Conservation (phyloP, 331 rosid species). For the Malus hybrid region DNA sequence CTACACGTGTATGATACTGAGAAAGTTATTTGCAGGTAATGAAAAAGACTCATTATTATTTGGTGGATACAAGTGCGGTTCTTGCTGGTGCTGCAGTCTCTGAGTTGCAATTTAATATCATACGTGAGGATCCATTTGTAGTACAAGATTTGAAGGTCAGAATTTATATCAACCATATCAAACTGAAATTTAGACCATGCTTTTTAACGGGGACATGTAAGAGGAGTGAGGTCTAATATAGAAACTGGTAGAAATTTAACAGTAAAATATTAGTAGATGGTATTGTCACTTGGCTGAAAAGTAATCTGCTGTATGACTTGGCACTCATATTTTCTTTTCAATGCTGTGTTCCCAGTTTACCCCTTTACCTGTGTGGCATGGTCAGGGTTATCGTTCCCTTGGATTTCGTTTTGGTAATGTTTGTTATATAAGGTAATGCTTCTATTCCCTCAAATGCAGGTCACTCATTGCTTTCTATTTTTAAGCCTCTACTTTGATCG, state of each 20-base stretch:
- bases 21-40: slow-evolving; percentile 64
- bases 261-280: neutral
- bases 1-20: neutral
- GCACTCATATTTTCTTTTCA: neutral
- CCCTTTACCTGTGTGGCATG: slow-evolving; percentile 63
- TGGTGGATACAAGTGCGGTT: slow-evolving; percentile 72
- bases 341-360: neutral
- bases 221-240: neutral
- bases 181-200: neutral
- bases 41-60: slow-evolving; percentile 89
- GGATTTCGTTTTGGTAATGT: slow-evolving; percentile 88
- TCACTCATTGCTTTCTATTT: neutral
- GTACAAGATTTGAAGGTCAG: slow-evolving; percentile 68
- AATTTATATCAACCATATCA: neutral
- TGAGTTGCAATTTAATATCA: slow-evolving; percentile 71
- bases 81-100: slow-evolving; percentile 90
- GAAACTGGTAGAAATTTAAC: neutral
- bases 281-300: neutral
- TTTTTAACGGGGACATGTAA: neutral
- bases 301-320: neutral
- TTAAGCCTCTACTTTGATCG: neutral
- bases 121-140: slow-evolving; percentile 62
- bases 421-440: slow-evolving; percentile 85
- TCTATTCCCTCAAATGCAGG: neutral
- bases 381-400: slow-evolving; percentile 72